Conservation (phyloP, 768 basidiomycete species). For the Naganishia vaughanmartiniae region DNA sequence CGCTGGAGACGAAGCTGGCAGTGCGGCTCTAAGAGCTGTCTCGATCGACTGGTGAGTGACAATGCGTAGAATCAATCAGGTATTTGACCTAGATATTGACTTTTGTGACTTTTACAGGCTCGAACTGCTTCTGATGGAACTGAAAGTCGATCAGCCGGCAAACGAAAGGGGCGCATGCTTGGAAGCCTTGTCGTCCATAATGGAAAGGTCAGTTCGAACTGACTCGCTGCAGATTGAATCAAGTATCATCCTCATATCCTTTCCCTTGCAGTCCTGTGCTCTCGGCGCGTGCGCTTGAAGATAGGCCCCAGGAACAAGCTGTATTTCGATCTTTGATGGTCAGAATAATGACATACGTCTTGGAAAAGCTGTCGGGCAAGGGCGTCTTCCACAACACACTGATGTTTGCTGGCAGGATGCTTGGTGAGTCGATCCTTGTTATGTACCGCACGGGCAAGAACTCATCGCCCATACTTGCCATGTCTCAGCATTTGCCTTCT, state of each 20-base stretch:
- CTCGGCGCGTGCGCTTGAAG: slow-evolving; percentile 44
- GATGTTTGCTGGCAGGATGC: slow-evolving; percentile 54
- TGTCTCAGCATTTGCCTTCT: slow-evolving; percentile 54
- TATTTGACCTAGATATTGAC: slow-evolving; percentile 19
- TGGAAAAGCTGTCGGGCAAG: slow-evolving; percentile 55
- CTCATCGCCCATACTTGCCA: neutral
- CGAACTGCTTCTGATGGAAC: slow-evolving; percentile 46
- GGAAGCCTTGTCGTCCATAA: slow-evolving; percentile 52
- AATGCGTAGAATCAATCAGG: neutral
- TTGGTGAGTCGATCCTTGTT: slow-evolving; percentile 41
- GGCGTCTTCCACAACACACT: slow-evolving; percentile 57
- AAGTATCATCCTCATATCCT: neutral
- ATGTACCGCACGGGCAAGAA: neutral
- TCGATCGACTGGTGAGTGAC: slow-evolving; percentile 52
- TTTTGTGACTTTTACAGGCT: slow-evolving; percentile 16
- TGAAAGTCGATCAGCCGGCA: slow-evolving; percentile 52
- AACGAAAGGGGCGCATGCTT: slow-evolving; percentile 55
- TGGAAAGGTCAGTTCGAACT: slow-evolving; percentile 50
- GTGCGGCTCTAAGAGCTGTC: slow-evolving; percentile 41
- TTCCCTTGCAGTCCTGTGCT: slow-evolving; percentile 46
- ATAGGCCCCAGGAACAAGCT: slow-evolving; percentile 36
- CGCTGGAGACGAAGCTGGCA: slow-evolving; percentile 33
- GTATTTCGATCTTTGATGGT: slow-evolving; percentile 51
- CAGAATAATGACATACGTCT: slow-evolving; percentile 52
- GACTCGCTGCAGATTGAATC: neutral